These are phyloP conservation scores for Helianthus tuberosus DNA, from an alignment of 129 eudicot species.

Conservation along the genomic window DNA sequence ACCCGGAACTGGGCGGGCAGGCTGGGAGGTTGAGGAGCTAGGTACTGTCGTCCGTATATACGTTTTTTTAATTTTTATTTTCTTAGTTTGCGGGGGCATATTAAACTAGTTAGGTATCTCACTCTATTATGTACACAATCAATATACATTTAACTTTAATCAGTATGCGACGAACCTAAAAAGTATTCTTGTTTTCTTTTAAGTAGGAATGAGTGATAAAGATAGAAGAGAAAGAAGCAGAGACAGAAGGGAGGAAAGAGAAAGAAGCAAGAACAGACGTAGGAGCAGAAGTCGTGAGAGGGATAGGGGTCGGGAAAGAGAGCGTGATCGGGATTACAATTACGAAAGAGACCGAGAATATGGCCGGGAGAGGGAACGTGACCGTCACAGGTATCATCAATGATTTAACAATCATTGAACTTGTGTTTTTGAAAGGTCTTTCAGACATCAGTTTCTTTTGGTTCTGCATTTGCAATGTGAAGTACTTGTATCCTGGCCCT, in stretches of 20 bases:
- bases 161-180: too few relatives aligned
- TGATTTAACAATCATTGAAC: constrained; percentile 22
- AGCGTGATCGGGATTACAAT: constrained; percentile 46
- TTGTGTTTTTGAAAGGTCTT: constrained; percentile 22
- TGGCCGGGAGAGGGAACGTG: constrained; percentile 62
- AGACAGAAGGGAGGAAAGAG: constrained; percentile 60
- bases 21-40: constrained; percentile 95
- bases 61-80: too few relatives aligned
- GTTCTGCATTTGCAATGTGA: constrained; percentile 27
- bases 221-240: constrained; percentile 74
- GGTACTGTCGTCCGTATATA: constrained; percentile 39
- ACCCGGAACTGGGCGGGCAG: constrained; percentile 94
- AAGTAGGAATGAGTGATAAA: constrained; percentile 60
- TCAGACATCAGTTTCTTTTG: constrained; percentile 12
- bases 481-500: constrained; percentile 24
- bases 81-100: too few relatives aligned
- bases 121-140: too few relatives aligned
- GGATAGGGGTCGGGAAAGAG: constrained; percentile 75
- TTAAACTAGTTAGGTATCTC: too few relatives aligned
- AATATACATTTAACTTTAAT: background rate
- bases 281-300: constrained; percentile 76
- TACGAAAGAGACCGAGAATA: constrained; percentile 60
- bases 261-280: constrained; percentile 39
- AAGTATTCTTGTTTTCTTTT: background rate
- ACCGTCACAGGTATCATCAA: constrained; percentile 61